Evolutionary conservation across 2,329 filamentous ascomycete species (phyloP).

Genomic region (Aspergillus sp.): DNA sequence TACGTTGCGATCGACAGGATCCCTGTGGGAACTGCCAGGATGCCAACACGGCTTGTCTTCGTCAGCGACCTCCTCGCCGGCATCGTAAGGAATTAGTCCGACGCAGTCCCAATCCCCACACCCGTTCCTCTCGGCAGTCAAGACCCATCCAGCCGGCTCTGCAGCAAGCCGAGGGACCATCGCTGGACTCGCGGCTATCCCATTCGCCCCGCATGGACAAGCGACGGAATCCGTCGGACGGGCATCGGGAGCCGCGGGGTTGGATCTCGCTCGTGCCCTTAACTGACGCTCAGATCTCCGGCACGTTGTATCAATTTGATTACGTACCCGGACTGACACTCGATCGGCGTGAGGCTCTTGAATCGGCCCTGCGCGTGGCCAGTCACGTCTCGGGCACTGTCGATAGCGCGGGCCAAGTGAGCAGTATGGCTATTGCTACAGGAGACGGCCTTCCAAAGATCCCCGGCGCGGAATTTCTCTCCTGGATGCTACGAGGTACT

Average conservation of each 20-base stretch:
- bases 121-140: background rate
- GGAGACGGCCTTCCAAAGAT: background rate
- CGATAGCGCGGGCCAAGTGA: background rate
- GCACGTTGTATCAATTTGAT: conserved; percentile 10
- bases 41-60: conserved; percentile 16
- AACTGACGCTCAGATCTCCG: conserved; percentile 15
- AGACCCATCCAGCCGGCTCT: background rate
- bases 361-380: conserved; percentile 15
- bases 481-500: conserved; percentile 25
- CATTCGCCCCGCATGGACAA: background rate
- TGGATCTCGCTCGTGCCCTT: conserved; percentile 15
- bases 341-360: conserved; percentile 12
- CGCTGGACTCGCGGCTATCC: background rate
- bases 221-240: background rate
- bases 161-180: background rate
- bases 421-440: background rate
- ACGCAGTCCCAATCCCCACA: background rate
- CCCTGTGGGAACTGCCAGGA: conserved; percentile 25
- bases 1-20: conserved; percentile 22
- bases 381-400: conserved; percentile 7
- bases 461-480: conserved; percentile 16
- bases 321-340: conserved; percentile 8
- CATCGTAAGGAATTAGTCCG: background rate
- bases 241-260: background rate
- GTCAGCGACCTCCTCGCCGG: conserved; percentile 9